Percentiles rank a stretch among this genome's conserved stretches.
Conservation (phyloP, 768 basidiomycete species). For the Suillus subalutaceus region DNA sequence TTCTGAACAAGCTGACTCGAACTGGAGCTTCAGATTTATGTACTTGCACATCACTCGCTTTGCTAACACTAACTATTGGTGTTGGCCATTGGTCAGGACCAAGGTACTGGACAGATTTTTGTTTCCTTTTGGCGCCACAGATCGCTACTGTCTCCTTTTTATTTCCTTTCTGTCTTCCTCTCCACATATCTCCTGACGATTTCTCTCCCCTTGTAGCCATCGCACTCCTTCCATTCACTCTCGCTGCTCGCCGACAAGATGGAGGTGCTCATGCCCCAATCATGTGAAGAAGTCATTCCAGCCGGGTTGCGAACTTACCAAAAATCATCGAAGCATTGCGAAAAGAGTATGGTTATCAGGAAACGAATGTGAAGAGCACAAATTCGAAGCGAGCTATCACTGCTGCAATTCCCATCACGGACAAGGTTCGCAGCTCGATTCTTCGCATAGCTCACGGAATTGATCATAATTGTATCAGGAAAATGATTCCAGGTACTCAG, state of each 20-base stretch:
- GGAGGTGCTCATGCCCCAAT: conserved; percentile 47
- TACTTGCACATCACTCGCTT: neutral
- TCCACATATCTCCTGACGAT: conserved; percentile 11
- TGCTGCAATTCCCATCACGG: conserved; percentile 42
- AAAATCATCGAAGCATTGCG: conserved; percentile 46
- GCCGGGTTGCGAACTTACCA: conserved; percentile 38
- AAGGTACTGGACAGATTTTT: neutral
- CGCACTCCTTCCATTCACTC: conserved; percentile 32
- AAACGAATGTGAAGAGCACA: conserved; percentile 10
- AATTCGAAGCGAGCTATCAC: conserved; percentile 35
- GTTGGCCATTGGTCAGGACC: neutral
- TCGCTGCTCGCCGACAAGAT: conserved; percentile 26
- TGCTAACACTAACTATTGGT: neutral
- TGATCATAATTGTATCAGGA: conserved; percentile 36
- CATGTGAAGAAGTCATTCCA: conserved; percentile 36
- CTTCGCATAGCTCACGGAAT: neutral
- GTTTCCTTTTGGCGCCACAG: neutral
- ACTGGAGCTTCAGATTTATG: neutral
- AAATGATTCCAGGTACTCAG: conserved; percentile 62
- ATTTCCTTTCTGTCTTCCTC: neutral
- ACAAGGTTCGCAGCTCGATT: conserved; percentile 47
- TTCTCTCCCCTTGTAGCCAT: conserved; percentile 32
- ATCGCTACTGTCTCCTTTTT: neutral
- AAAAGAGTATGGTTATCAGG: conserved; percentile 46
- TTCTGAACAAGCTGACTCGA: neutral